These are phyloP conservation scores for Chaetomium sp. DNA, from an alignment of 2,329 filamentous ascomycete species.

Conservation along the genomic window DNA sequence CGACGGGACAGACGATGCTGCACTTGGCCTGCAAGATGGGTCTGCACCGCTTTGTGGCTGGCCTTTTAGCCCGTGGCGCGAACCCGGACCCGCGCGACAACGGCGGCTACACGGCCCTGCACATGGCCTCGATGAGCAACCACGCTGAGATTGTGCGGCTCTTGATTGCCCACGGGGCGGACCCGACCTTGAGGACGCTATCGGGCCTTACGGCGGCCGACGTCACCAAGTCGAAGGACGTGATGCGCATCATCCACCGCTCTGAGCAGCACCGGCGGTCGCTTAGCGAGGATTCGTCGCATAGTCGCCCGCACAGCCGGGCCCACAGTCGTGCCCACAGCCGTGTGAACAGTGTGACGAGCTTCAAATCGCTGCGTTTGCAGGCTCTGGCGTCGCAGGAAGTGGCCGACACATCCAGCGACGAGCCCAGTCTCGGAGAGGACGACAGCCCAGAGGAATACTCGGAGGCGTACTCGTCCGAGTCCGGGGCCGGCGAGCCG, in stretches of 20 bases:
- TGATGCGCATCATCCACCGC: slow-evolving; percentile 56
- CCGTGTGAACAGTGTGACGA: slow-evolving; percentile 55
- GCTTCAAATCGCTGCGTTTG: slow-evolving; percentile 60
- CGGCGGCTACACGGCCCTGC: slow-evolving; percentile 74
- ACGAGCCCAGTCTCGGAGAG: slow-evolving; percentile 36
- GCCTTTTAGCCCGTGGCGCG: slow-evolving; percentile 69
- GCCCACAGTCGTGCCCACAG: slow-evolving; percentile 31
- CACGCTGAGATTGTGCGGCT: slow-evolving; percentile 70
- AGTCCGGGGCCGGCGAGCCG: slow-evolving; percentile 34
- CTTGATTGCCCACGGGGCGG: slow-evolving; percentile 66
- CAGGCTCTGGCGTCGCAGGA: slow-evolving; percentile 36
- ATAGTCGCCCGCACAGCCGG: no score
- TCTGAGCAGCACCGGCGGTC: slow-evolving; percentile 58
- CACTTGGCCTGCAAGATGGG: slow-evolving; percentile 73
- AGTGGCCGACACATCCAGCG: slow-evolving; percentile 36
- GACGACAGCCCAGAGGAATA: slow-evolving; percentile 37
- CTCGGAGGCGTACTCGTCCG: slow-evolving; percentile 36
- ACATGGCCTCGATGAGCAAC: slow-evolving; percentile 71
- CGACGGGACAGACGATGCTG: slow-evolving; percentile 72
- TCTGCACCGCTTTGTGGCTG: slow-evolving; percentile 68
- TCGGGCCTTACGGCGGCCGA: slow-evolving; percentile 66
- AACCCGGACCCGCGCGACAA: slow-evolving; percentile 69
- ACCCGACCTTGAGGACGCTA: slow-evolving; percentile 62
- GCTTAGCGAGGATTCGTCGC: slow-evolving; percentile 56
- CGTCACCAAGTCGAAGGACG: slow-evolving; percentile 58